A percentile compares a stretch with the other conserved stretches of the same genome.
phyloP scores from a whole-genome alignment of 2,329 filamentous ascomycete genomes.

The Aspergillus viridinutans region DNA sequence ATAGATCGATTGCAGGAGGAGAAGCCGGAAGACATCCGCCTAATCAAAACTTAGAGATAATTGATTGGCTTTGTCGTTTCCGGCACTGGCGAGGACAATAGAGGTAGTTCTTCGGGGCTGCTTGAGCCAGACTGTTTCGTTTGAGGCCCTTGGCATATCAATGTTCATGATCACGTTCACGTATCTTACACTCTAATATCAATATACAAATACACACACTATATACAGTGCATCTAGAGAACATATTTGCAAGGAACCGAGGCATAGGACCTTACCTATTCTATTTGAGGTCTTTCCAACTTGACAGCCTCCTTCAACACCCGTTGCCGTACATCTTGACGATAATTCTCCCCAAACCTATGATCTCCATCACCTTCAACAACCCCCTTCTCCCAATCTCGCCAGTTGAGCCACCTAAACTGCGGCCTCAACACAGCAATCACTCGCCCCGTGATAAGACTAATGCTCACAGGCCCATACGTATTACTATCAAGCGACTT shows the following conservation, averaged over 20 bases:
- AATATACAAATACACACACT: neutral
- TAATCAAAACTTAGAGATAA: conserved; percentile 27
- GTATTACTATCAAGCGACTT: conserved; percentile 79
- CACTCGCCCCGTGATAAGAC: conserved; percentile 70
- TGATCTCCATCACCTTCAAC: conserved; percentile 20
- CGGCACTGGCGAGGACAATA: neutral
- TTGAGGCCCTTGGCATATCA: conserved; percentile 1
- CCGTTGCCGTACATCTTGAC: conserved; percentile 31
- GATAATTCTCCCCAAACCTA: conserved; percentile 26
- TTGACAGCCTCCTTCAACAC: conserved; percentile 36
- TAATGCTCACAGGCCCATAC: conserved; percentile 77
- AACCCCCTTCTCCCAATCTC: conserved; percentile 33
- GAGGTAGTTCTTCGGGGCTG: neutral
- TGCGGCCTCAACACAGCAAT: conserved; percentile 67
- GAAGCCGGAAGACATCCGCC: conserved; percentile 47
- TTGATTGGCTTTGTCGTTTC: neutral
- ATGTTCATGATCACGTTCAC: neutral
- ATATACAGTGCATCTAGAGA: neutral
- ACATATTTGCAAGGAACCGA: neutral
- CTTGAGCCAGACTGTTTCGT: neutral
- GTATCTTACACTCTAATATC: conserved; percentile 14
- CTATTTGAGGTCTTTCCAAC: conserved; percentile 27
- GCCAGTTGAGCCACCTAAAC: conserved; percentile 34
- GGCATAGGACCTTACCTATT: conserved; percentile 5
- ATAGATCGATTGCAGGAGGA: conserved; percentile 56